Conservation (phyloP, 306 rosid genomes). For the Sesbania bispinosa region DNA sequence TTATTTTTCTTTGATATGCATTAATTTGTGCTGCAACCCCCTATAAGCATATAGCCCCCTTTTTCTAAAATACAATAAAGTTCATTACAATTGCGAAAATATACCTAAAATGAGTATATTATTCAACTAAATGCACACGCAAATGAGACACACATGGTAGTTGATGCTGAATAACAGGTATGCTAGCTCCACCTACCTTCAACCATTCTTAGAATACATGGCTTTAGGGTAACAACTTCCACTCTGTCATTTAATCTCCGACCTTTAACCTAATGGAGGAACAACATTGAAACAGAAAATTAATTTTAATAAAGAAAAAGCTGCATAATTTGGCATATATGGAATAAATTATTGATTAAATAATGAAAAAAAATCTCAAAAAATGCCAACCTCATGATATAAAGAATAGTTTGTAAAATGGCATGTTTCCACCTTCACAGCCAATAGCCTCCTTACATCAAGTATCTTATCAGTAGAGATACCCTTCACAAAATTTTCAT, state of each 20-base stretch:
- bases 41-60: not conserved
- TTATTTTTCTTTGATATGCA: no score
- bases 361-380: no score
- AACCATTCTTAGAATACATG: slow-evolving; percentile 77
- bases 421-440: slow-evolving; percentile 84
- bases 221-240: slow-evolving; percentile 74
- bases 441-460: slow-evolving; percentile 78
- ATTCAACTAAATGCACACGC: slow-evolving; percentile 11
- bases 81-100: not conserved
- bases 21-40: no score
- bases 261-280: slow-evolving; percentile 61
- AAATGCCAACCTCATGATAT: slow-evolving; percentile 66
- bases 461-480: slow-evolving; percentile 93
- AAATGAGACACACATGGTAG: slow-evolving; percentile 17
- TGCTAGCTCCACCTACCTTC: slow-evolving; percentile 72
- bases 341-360: slow-evolving; percentile 5
- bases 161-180: slow-evolving; percentile 22
- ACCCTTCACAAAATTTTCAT: slow-evolving; percentile 48
- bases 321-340: not conserved
- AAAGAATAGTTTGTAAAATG: slow-evolving; percentile 84
- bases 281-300: not conserved
- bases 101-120: not conserved
- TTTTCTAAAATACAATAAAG: not conserved
- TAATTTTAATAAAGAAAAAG: not conserved
- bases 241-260: slow-evolving; percentile 61